Evolutionary conservation across 257 asterid genomes (phyloP), one percentile per base, ranked within the genome.

Genomic region (Prunella vulgaris): DNA sequence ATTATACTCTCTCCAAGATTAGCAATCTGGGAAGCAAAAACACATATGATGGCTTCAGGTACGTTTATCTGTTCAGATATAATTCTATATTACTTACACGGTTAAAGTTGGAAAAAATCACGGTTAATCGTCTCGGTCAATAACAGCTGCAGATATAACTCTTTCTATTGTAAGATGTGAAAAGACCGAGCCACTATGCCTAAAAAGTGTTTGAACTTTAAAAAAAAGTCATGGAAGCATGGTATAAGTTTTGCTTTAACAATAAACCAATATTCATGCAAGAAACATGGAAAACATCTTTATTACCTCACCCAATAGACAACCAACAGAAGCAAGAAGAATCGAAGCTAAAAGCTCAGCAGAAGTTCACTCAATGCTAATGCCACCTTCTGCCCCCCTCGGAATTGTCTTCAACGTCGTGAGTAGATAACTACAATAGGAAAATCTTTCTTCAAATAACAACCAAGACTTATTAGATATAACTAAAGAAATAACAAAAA

Each of bases 321-420:
- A 90, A 68, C 85, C 91, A 70, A 84, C 74, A 70, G 76, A 88
- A 61, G 98, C 96, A 70, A 93, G 94, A 73, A 90, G 81, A 71
- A 79, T 48, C 5, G 98, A 93, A 68, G 97, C 97, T 30, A 87
- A 52, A 59, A 88, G 63, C 68, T 97, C 98, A 21, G 96, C 90
- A 10, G 87, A 28, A 57, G 98, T 90, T 73, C 98, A 97, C 83
- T 90, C 96, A 44, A 85, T 63, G 76, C 97, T 93, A 64, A 93
- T 84, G 38, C 95, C 98, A 69, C 98, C 98, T 85, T 93, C 98
- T 4, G 98, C 85, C 42, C 98, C 97, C 77, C 94, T 71, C 0
- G 97, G 96, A 17, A 93, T 97, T 65, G 80, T 81, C 86, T 85
- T 90, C 74, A 90, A 87, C 2, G 97, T 82, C 18, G 98, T 93